Base-by-base conservation (phyloP, 192 early-diverging fungal genomes). In the Umbelopsis isabellina region DNA sequence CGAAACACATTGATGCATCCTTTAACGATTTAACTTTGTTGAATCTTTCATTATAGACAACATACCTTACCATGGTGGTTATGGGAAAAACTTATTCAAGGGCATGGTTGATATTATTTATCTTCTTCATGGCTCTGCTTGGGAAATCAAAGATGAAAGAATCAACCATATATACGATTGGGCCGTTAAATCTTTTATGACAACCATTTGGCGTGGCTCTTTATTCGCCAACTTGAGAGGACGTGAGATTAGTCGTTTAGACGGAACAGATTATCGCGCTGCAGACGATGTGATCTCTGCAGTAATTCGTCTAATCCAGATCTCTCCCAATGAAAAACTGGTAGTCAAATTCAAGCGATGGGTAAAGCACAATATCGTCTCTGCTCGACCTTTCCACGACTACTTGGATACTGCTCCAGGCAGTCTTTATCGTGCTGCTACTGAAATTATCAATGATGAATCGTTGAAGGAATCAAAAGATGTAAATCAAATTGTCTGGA, bases 111-210 rank as follows among this genome's bases (percentile, higher is more conserved):
- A 61, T 16, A 61, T 61, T 16, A 61, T 61, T 15, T 61, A 61
- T 30, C 15, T 61, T 22, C 16, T 61, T 8, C 55, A 61, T 61
- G 55, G 55, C 9, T 61, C 55, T 30, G 3, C 55, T 4, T 61
- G 55, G 55, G 55, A 61, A 61, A n/a, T 61, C 12, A 61, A 61
- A 25, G 55, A 61, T n/a, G 33, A 61, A 30, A 25, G 55, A 11
- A 8, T 61, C 1, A 18, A 16, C 13, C 55, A 61, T 61, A 61
- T 61, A 7, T 61, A 61, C 33, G 55, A 61, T 18, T 61, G 55
- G 55, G 55, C 55, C 1, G 55, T 61, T 25, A 61, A 61, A 18
- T 61, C 55, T 11, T 61, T 61, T 16, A 61, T 61, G 55, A 25
- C 55, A 16, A 61, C 33, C 33, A 30, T 61, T 35, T 61, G 55